Evolutionary conservation across 176 grass and related monocot genomes (phyloP).

Genomic region (Secale cereale): DNA sequence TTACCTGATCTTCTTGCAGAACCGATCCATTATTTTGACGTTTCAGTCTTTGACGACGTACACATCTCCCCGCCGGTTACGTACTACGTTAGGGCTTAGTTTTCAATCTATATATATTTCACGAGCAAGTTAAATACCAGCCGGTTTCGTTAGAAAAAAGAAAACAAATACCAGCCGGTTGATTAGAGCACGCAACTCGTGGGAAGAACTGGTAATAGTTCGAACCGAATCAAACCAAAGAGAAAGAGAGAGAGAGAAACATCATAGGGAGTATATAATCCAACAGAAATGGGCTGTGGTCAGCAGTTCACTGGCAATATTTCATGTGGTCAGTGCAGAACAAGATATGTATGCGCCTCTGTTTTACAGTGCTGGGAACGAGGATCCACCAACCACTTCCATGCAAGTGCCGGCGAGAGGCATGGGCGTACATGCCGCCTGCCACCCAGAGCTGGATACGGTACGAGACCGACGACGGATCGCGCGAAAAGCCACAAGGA

Average conservation of each 20-base stretch:
- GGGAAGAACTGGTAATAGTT: not conserved
- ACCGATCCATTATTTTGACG: conserved; percentile 18
- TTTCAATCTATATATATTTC: not conserved
- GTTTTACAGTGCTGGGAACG: not conserved
- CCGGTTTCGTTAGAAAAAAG: too few relatives aligned
- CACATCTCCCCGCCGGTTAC: conserved; percentile 18
- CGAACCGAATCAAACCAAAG: not conserved
- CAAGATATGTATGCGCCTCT: not conserved
- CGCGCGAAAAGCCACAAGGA: not conserved
- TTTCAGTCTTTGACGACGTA: not conserved
- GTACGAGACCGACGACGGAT: not conserved
- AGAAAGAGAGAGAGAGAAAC: too few relatives aligned
- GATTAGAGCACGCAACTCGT: not conserved
- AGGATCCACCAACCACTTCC: not conserved
- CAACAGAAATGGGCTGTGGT: not conserved
- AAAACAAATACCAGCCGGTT: not conserved
- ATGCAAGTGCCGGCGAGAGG: not conserved
- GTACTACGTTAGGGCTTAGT: not conserved
- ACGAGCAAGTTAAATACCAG: not conserved
- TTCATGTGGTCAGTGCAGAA: not conserved
- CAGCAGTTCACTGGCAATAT: not conserved
- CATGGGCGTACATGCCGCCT: not conserved
- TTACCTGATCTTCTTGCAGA: conserved; percentile 17
- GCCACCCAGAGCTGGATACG: not conserved
- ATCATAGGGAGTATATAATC: too few relatives aligned